Percentiles rank a stretch among this genome's conserved stretches.
Conservation (phyloP, 371 early-diverging fungal species). For the Spiromyces aspiralis region DNA sequence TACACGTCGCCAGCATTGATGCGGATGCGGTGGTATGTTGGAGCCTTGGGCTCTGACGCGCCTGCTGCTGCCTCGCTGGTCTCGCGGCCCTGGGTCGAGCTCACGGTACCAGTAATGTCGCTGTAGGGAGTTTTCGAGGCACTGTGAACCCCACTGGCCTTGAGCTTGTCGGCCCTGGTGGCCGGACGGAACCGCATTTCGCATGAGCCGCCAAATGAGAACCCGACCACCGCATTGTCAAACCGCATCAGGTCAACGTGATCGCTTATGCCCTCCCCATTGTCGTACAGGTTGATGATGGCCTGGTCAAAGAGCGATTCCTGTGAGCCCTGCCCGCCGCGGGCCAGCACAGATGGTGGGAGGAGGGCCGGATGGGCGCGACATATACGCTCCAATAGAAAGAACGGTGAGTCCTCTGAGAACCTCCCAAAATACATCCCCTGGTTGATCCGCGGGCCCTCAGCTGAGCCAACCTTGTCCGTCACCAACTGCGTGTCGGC, state of each 20-base stretch:
- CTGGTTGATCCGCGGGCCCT: constrained; percentile 9
- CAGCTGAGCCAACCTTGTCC: no score
- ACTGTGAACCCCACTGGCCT: no score
- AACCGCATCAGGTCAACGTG: constrained; percentile 24
- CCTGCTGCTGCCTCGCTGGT: no score
- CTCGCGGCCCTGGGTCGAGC: no score
- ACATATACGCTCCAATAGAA: constrained; percentile 1
- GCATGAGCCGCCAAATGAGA: constrained; percentile 14
- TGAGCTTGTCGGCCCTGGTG: not conserved
- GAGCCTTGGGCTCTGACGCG: not conserved
- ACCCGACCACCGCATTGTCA: constrained; percentile 15
- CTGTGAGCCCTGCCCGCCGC: no score
- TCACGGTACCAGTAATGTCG: no score
- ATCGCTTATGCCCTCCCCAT: constrained; percentile 19
- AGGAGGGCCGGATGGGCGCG: not conserved
- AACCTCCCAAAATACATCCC: constrained; percentile 17
- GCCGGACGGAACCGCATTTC: constrained; percentile 8
- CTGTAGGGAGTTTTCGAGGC: no score
- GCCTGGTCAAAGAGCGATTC: constrained; percentile 14
- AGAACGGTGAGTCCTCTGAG: constrained; percentile 3
- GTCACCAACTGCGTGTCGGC: not conserved
- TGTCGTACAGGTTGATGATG: constrained; percentile 19
- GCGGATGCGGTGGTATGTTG: not conserved
- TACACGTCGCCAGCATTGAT: constrained; percentile 15
- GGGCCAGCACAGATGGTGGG: not conserved